Conservation (phyloP, 495 filamentous ascomycete species). For the Trichoderma erinaceum region DNA sequence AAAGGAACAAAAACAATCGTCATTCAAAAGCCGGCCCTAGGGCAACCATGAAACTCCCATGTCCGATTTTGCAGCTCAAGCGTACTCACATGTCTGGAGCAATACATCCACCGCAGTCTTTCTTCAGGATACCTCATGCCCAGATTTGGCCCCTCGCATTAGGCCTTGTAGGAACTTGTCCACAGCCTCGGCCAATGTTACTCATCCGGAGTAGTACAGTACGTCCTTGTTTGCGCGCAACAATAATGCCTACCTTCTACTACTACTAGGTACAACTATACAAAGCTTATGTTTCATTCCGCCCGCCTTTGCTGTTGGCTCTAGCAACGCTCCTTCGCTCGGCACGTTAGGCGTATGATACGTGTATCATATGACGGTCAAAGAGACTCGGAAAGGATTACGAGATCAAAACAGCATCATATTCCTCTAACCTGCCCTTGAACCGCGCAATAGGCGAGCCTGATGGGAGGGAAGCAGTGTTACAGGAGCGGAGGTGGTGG, state of each 20-base stretch:
- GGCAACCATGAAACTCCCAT: neutral
- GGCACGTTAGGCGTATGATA: conserved; percentile 5
- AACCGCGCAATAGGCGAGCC: neutral
- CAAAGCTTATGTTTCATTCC: neutral
- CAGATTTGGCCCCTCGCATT: neutral
- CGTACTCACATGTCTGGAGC: neutral
- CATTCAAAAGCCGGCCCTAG: neutral
- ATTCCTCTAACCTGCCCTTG: neutral
- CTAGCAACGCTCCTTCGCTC: neutral
- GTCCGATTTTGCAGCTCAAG: neutral
- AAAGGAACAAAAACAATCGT: too few species aligned
- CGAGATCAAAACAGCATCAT: neutral
- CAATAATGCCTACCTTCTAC: neutral
- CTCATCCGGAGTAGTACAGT: conserved; percentile 11
- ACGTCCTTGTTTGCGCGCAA: conserved; percentile 6
- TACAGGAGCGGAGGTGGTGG: neutral
- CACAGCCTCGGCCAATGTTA: conserved; percentile 6
- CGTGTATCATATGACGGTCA: conserved; percentile 1
- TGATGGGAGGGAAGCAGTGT: neutral
- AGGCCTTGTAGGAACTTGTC: neutral
- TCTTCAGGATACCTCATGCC: neutral
- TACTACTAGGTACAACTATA: neutral
- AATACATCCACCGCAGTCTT: neutral
- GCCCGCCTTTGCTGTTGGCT: neutral
- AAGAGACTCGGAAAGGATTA: neutral